Conservation (phyloP, 2,329 filamentous ascomycete species). For the Xylaria sp. region DNA sequence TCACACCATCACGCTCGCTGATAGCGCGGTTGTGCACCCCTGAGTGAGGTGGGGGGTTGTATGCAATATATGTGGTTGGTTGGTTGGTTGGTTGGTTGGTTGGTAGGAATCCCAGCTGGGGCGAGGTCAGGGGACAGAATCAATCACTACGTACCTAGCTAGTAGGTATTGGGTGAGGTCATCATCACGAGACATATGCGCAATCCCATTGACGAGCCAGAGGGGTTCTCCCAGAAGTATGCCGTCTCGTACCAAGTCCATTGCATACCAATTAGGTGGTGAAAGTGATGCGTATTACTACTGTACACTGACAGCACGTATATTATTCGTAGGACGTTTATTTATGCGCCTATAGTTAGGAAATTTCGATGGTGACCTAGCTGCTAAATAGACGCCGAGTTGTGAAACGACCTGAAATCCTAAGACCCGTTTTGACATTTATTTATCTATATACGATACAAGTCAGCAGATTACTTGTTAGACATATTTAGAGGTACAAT, state of each 20-base stretch:
- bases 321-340: background rate
- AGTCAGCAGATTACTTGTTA: conserved; percentile 1
- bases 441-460: conserved; percentile 7
- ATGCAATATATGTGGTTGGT: too few relatives aligned
- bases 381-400: background rate
- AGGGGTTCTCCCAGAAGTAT: background rate
- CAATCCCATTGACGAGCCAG: background rate
- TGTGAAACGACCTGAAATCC: background rate
- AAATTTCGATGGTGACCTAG: background rate
- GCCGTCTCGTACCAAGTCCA: background rate
- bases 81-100: too few relatives aligned
- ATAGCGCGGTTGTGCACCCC: conserved; percentile 31
- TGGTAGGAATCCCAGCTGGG: background rate
- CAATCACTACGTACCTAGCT: too few relatives aligned
- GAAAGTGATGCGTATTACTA: background rate
- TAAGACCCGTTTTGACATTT: background rate
- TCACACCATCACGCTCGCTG: conserved; percentile 47
- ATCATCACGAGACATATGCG: background rate
- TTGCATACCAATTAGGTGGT: background rate
- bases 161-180: background rate
- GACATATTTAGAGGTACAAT: conserved; percentile 10
- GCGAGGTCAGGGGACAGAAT: background rate
- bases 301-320: background rate
- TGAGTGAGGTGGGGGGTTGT: background rate
- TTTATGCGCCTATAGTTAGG: too few relatives aligned